Evolutionary conservation across 164 flowering plant genomes (phyloP).

Genomic region (Chimonanthus salicifolius): DNA sequence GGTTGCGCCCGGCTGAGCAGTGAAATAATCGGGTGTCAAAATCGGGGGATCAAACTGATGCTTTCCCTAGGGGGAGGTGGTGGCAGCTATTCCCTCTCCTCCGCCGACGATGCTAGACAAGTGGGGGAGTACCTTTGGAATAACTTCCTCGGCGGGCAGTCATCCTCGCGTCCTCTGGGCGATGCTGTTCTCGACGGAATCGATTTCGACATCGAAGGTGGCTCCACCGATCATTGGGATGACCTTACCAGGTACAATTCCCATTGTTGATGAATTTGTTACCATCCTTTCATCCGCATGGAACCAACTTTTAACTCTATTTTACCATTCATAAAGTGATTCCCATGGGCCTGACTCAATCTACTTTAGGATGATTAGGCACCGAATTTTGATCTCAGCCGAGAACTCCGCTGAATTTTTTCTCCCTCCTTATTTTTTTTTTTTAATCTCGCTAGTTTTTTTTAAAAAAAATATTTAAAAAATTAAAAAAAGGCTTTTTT

Average conservation of each 20-base stretch:
- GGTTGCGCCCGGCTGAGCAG: constrained; percentile 24
- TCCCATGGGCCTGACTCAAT: no score
- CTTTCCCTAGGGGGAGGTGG: constrained; percentile 2
- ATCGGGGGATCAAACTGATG: neutral
- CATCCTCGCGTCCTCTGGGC: constrained; percentile 2
- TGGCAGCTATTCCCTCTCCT: constrained; percentile 5
- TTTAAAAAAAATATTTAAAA: no score
- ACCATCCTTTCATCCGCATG: no score
- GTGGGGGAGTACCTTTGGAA: constrained; percentile 6
- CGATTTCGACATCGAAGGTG: constrained; percentile 7
- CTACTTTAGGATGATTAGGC: no score
- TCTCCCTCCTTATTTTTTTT: no score
- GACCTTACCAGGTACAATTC: neutral
- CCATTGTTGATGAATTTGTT: no score
- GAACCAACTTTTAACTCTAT: no score
- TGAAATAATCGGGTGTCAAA: constrained; percentile 16
- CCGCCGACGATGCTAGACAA: neutral
- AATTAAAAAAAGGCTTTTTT: no score
- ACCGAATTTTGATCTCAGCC: no score
- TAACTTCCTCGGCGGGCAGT: constrained; percentile 7
- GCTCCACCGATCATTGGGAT: neutral
- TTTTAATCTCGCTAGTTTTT: no score
- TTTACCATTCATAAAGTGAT: no score
- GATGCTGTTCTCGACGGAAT: constrained; percentile 7
- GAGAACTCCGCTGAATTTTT: no score